Conservation (phyloP, 306 rosid species). For the Citrullus colocynthis region DNA sequence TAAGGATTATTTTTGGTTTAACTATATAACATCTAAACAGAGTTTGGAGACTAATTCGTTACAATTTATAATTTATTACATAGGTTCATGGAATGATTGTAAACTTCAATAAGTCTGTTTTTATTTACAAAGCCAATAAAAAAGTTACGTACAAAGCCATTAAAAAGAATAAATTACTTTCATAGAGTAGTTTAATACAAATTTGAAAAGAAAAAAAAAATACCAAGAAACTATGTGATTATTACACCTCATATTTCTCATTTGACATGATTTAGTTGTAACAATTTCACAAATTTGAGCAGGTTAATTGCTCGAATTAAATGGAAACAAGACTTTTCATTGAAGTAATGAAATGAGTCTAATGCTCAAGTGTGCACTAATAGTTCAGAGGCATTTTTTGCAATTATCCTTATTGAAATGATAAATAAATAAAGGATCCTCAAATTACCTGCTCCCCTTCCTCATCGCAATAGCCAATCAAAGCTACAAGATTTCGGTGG, state of each 20-base stretch:
- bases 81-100: background rate
- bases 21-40: background rate
- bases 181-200: background rate
- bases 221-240: background rate
- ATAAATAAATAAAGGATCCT: constrained; percentile 4
- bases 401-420: background rate
- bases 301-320: background rate
- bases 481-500: constrained; percentile 77
- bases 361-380: background rate
- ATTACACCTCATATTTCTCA: background rate
- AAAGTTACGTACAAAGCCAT: background rate
- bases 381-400: background rate
- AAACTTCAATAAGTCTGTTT: background rate
- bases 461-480: constrained; percentile 73
- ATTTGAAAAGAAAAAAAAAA: background rate
- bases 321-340: too few species aligned
- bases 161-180: background rate
- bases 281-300: background rate
- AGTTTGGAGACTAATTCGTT: background rate
- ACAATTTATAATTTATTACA: background rate
- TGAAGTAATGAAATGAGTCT: too few species aligned
- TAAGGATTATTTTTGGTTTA: background rate
- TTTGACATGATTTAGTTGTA: background rate
- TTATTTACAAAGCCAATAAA: background rate
- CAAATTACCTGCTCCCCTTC: constrained; percentile 62